Conservation (phyloP, 805 yeast species). For the Starmerella bacillaris region DNA sequence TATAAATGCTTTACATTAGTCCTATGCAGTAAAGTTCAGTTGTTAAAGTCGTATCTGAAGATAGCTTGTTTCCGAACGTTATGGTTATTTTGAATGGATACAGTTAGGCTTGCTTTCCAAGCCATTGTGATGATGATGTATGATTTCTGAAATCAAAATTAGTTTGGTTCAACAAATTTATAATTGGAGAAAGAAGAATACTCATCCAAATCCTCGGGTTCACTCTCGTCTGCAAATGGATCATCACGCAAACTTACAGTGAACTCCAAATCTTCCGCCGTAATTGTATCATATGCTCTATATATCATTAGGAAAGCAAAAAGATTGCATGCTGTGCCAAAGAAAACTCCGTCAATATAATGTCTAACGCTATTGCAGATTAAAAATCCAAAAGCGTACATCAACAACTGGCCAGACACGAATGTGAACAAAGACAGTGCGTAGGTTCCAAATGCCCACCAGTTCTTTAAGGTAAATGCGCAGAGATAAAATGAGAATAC, state of each 20-base stretch:
- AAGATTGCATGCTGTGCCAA: slow-evolving; percentile 62
- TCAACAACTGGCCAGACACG: slow-evolving; percentile 57
- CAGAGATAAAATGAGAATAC: slow-evolving; percentile 54
- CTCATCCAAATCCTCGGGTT: background rate
- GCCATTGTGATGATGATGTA: no score
- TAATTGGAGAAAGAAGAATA: background rate
- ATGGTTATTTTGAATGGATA: no score
- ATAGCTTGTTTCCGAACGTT: no score
- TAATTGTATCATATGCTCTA: slow-evolving; percentile 91
- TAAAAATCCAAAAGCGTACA: slow-evolving; percentile 45
- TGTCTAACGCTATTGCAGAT: slow-evolving; percentile 63
- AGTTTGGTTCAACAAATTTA: background rate
- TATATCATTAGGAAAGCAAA: slow-evolving; percentile 86
- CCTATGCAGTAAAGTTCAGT: no score
- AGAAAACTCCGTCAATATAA: slow-evolving; percentile 78
- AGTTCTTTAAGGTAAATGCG: slow-evolving; percentile 45
- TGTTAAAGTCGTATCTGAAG: no score
- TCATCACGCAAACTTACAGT: slow-evolving; percentile 40
- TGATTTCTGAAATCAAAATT: no score
- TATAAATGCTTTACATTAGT: no score
- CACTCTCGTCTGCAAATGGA: background rate
- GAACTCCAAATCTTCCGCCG: slow-evolving; percentile 87
- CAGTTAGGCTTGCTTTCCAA: no score
- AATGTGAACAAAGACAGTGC: slow-evolving; percentile 54
- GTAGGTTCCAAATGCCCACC: slow-evolving; percentile 86